Evolutionary conservation across 1,284 basidiomycete species (phyloP), one percentile per base, ranked within the genome.

Genomic region (Phaffia rhodozyma): DNA sequence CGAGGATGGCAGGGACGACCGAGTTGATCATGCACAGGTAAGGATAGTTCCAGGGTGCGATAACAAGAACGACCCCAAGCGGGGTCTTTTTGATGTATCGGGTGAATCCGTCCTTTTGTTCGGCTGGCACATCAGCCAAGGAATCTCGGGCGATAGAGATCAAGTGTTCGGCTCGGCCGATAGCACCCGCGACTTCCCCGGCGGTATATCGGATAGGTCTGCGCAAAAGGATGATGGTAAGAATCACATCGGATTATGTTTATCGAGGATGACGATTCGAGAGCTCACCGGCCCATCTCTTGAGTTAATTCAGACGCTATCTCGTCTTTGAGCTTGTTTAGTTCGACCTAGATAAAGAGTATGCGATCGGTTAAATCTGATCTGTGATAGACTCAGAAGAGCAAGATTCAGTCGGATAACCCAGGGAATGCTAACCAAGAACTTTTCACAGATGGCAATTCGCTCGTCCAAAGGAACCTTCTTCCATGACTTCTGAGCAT

Each of bases 31-130:
- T 83, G 55, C 86, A 86, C 57, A 96, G 83, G 77, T 91, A 93
- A 0, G 91, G 91, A 75, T 83, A 94, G 91, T 91, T 90, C 93
- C 92, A 92, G 2, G 91, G 89, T 0, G 86, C 83, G 67, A 92
- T 85, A 58, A 91, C 82, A 34, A 91, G 81, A 1, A 96, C 83
- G n/a, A 96, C 86, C 21, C 93, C 93, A 0, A 94, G 75, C 0
- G 93, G 90, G 32, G 82, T 81, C 60, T 89, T 84, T 69, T 84
- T 83, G 74, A 97, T 93, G 72, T 81, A 88, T 55, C 91, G 81
- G 70, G 80, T 83, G 77, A 91, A 88, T 3, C 87, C 87, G 73
- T 91, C 87, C 11, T 86, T 87, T 60, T 87, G 84, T 55, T 80
- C 77, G 67, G 92, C 81, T 3, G 81, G 77, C 51, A 90, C 80